Conservation (phyloP, 2,329 filamentous ascomycete genomes). For the Pyrenochaeta sp. region DNA sequence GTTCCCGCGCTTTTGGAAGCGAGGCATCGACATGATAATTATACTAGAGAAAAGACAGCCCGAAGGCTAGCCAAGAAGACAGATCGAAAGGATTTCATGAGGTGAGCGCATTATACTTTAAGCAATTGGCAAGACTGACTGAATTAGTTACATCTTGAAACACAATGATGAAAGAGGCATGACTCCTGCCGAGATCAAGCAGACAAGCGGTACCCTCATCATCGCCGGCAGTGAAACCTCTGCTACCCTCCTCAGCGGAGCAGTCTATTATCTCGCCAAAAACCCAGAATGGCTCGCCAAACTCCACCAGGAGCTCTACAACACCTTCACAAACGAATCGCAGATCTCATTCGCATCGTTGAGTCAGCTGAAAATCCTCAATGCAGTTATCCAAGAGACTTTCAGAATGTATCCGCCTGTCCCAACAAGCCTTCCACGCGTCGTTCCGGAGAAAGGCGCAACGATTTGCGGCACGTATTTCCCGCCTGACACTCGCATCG, state of each 20-base stretch:
- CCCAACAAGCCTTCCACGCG: slow-evolving; percentile 14
- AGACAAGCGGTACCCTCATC: slow-evolving; percentile 44
- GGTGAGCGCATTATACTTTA: slow-evolving; percentile 2
- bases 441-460: slow-evolving; percentile 10
- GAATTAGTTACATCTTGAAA: slow-evolving; percentile 18
- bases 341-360: slow-evolving; percentile 22
- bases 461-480: slow-evolving; percentile 19
- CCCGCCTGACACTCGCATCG: slow-evolving; percentile 14
- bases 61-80: slow-evolving; percentile 21
- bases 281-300: slow-evolving; percentile 15
- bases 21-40: slow-evolving; percentile 10
- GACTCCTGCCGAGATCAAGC: slow-evolving; percentile 40
- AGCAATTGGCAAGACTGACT: not conserved
- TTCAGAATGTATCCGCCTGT: slow-evolving; percentile 28
- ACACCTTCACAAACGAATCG: slow-evolving; percentile 14
- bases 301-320: slow-evolving; percentile 18
- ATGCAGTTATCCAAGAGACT: slow-evolving; percentile 28
- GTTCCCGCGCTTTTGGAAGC: slow-evolving; percentile 11
- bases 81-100: slow-evolving; percentile 27
- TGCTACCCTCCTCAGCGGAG: slow-evolving; percentile 32
- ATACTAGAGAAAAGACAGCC: slow-evolving; percentile 17
- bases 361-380: slow-evolving; percentile 16
- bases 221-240: slow-evolving; percentile 50
- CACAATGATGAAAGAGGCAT: slow-evolving; percentile 28
- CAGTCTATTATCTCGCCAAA: slow-evolving; percentile 19